Base-by-base conservation (phyloP, 148 eudicot species). In the Rhododendron griersonianum region DNA sequence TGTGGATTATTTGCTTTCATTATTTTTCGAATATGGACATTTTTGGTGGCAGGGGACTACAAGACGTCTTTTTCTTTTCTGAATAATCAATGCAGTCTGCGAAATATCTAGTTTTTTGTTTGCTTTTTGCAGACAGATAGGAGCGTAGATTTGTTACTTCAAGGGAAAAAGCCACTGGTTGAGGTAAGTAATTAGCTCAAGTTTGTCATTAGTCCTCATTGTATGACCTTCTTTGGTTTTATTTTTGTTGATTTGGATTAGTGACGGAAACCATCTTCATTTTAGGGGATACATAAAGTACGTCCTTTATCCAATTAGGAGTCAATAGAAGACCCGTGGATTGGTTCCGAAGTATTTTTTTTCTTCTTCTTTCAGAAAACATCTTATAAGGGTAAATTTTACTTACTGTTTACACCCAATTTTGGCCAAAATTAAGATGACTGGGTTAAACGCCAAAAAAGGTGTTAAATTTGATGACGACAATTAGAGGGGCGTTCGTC, bases 121-220 rank as follows among this genome's bases (percentile, higher is more conserved):
- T 47, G 7, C 63, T 81, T 45, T 57, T 82, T 83, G 57, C 89
- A 90, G 93, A 91, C 92, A 35, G 90, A 88, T 67, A 90, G 84
- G 87, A 91, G 93, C 80, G 92, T 91, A 44, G 92, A 91, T 80
- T 82, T 75, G 41, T 82, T 90, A 85, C 93, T 91, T 61, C 87
- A 55, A 1, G 90, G 88, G 85, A 87, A 86, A 86, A 90, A 84
- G 63, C 93, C 93, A 80, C 81, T 90, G 35, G 93, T 91, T 65
- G 93, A 91, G 93, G 93, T 90, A 87, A 90, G 61, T 78, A 19
- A 47, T 67, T 48, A 80, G 21, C 73, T 18, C 23, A 80, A 85
- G 76, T 63, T 15, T 80, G 11, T 86, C 65, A 30, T 69, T 28
- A 48, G 19, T 81, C 65, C 30, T 69, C 45, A 48, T 18, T 67